Percentiles rank a stretch among this genome's conserved stretches.
These are phyloP conservation scores for Obba rivulosa DNA, from an alignment of 768 basidiomycete genomes.

Conservation along the genomic window DNA sequence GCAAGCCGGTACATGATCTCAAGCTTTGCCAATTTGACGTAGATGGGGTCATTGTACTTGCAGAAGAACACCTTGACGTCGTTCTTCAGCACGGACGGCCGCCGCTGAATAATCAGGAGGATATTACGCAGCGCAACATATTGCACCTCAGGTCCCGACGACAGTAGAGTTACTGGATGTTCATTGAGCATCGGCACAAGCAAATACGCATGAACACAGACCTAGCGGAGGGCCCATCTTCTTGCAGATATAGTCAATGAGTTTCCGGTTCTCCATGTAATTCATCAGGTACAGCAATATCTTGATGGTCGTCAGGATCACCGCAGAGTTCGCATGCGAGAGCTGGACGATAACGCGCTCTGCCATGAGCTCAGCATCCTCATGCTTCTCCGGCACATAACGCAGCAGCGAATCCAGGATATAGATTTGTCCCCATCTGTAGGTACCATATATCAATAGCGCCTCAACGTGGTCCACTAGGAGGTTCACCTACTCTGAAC, in stretches of 20 bases:
- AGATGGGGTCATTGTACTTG: conserved; percentile 99
- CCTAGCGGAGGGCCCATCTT: conserved; percentile 99
- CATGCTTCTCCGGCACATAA: conserved; percentile 83
- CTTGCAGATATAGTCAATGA: conserved; percentile 88
- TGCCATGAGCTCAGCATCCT: conserved; percentile 92
- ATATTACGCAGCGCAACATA: conserved; percentile 97
- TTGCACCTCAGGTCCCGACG: conserved; percentile 97
- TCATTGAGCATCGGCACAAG: not conserved
- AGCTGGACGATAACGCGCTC: conserved; percentile 91
- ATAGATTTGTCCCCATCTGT: conserved; percentile 98
- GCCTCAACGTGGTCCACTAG: not conserved
- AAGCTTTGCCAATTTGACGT: conserved; percentile 95
- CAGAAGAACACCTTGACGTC: conserved; percentile 99
- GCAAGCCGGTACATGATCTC: conserved; percentile 99
- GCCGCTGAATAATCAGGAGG: conserved; percentile 91
- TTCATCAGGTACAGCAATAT: conserved; percentile 96
- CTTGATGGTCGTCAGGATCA: conserved; percentile 98
- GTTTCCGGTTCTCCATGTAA: conserved; percentile 87
- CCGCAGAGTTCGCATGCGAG: conserved; percentile 98
- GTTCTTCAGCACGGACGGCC: conserved; percentile 88
- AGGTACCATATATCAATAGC: not conserved
- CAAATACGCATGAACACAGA: conserved; percentile 25
- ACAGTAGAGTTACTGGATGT: conserved; percentile 78
- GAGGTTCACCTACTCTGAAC: conserved; percentile 78
- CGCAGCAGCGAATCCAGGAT: conserved; percentile 92